These are phyloP conservation scores for Amanita thiersii DNA, from an alignment of 768 basidiomycete genomes.

Conservation along the genomic window DNA sequence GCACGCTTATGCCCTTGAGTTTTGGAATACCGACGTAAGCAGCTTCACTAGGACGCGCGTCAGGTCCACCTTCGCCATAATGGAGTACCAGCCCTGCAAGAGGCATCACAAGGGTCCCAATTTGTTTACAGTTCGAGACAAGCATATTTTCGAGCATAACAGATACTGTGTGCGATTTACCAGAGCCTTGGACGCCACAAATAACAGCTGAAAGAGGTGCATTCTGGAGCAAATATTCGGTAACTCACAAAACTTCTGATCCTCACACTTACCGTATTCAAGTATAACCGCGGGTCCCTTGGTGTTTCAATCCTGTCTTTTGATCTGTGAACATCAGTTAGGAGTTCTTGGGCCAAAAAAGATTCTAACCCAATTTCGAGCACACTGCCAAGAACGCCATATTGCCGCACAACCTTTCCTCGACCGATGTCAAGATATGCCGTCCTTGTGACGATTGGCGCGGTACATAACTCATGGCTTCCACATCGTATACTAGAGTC, in stretches of 20 bases:
- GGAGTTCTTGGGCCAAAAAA: neutral
- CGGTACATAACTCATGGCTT: too few relatives aligned
- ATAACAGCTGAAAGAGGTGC: slow-evolving; percentile 69
- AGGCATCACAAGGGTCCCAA: slow-evolving; percentile 45
- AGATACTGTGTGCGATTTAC: slow-evolving; percentile 68
- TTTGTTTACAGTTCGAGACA: slow-evolving; percentile 37
- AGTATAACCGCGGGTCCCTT: slow-evolving; percentile 46
- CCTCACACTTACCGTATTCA: slow-evolving; percentile 50
- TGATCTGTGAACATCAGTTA: slow-evolving; percentile 18
- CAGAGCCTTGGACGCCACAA: slow-evolving; percentile 70
- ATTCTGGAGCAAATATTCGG: slow-evolving; percentile 34
- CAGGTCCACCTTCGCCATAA: slow-evolving; percentile 57
- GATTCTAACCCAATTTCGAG: slow-evolving; percentile 34
- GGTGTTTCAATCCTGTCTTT: slow-evolving; percentile 23
- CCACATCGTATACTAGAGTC: slow-evolving; percentile 15
- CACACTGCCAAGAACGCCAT: slow-evolving; percentile 52
- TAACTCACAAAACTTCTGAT: neutral
- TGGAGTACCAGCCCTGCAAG: slow-evolving; percentile 62
- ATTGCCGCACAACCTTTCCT: slow-evolving; percentile 34
- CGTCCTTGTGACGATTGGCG: slow-evolving; percentile 46
- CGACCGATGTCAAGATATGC: slow-evolving; percentile 30
- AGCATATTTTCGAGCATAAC: slow-evolving; percentile 66
- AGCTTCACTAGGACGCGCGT: slow-evolving; percentile 54
- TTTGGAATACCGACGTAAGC: slow-evolving; percentile 45
- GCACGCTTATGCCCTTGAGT: slow-evolving; percentile 20